phyloP scores from a whole-genome alignment of 2,329 filamentous ascomycete genomes.

The Magnaporthiopsis rhizophila region DNA sequence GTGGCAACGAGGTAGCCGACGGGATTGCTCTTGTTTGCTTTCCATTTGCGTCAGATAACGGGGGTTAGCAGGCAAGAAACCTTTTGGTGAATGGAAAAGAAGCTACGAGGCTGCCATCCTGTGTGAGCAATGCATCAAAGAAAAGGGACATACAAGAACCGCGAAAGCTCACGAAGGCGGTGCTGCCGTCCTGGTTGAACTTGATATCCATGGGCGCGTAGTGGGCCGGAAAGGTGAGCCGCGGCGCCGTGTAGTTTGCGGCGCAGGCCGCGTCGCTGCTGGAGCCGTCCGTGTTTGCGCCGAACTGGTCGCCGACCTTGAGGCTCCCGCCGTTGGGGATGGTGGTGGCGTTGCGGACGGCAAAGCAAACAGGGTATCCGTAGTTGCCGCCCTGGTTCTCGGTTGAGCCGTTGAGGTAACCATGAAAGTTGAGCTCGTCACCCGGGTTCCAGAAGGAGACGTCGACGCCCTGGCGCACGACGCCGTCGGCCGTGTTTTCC shows the following conservation, averaged over 20 bases:
- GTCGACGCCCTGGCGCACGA: slow-evolving; percentile 48
- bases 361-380: slow-evolving; percentile 61
- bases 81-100: background rate
- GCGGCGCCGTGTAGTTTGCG: slow-evolving; percentile 33
- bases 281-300: slow-evolving; percentile 22
- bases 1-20: slow-evolving; percentile 36
- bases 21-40: slow-evolving; percentile 35
- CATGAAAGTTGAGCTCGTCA: slow-evolving; percentile 68
- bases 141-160: slow-evolving; percentile 49
- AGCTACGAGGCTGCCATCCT: too few species aligned
- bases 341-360: slow-evolving; percentile 41
- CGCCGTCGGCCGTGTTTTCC: slow-evolving; percentile 63
- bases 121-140: background rate
- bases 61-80: background rate
- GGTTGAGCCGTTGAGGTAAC: slow-evolving; percentile 38
- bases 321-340: slow-evolving; percentile 27
- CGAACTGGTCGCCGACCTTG: slow-evolving; percentile 41
- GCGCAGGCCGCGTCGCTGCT: slow-evolving; percentile 29
- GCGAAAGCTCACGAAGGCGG: slow-evolving; percentile 60
- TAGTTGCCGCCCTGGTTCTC: slow-evolving; percentile 35
- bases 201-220: slow-evolving; percentile 63
- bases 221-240: slow-evolving; percentile 53
- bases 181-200: slow-evolving; percentile 50
- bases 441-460: slow-evolving; percentile 62
- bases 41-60: background rate